These are phyloP conservation scores for Tuber aestivum DNA, from an alignment of 495 filamentous ascomycete species.

Conservation along the genomic window DNA sequence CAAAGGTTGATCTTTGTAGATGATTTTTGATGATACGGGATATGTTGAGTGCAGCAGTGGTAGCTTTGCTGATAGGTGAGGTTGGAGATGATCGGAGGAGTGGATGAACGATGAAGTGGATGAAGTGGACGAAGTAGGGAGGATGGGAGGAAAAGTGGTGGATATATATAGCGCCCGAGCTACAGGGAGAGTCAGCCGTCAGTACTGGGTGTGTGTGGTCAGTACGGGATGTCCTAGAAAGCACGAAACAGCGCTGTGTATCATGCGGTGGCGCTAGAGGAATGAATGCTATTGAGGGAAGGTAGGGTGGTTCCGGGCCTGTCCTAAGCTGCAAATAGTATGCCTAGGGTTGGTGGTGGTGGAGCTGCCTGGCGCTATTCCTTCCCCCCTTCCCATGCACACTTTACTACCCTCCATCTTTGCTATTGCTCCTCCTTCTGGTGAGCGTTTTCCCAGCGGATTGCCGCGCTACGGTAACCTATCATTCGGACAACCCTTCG, in stretches of 20 bases:
- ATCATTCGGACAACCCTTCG: constrained; percentile 19
- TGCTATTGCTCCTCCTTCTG: constrained; percentile 11
- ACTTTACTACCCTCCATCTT: constrained; percentile 22
- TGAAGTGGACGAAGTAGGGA: constrained; percentile 15
- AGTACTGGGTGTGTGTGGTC: neutral
- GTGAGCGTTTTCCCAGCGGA: constrained; percentile 15
- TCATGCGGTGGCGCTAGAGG: constrained; percentile 30
- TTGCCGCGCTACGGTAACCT: constrained; percentile 24
- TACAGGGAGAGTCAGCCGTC: constrained; percentile 31
- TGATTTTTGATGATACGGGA: constrained; percentile 10
- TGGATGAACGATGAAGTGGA: constrained; percentile 14
- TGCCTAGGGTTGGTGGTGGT: constrained; percentile 17
- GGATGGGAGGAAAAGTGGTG: constrained; percentile 33
- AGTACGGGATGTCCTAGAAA: constrained; percentile 32
- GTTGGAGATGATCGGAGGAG: constrained; percentile 18
- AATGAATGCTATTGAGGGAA: constrained; percentile 33
- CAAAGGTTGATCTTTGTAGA: constrained; percentile 4
- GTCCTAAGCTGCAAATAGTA: constrained; percentile 10
- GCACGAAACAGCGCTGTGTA: constrained; percentile 33
- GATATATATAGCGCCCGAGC: constrained; percentile 37
- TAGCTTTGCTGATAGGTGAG: constrained; percentile 12
- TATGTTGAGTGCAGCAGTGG: constrained; percentile 6
- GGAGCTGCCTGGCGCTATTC: constrained; percentile 28
- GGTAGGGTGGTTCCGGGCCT: constrained; percentile 34
- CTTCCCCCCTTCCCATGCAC: constrained; percentile 6